Percentiles rank a stretch among this genome's conserved stretches.
Evolutionary conservation across 495 filamentous ascomycete genomes (phyloP).

Genomic region (Penicillium tannophilum): DNA sequence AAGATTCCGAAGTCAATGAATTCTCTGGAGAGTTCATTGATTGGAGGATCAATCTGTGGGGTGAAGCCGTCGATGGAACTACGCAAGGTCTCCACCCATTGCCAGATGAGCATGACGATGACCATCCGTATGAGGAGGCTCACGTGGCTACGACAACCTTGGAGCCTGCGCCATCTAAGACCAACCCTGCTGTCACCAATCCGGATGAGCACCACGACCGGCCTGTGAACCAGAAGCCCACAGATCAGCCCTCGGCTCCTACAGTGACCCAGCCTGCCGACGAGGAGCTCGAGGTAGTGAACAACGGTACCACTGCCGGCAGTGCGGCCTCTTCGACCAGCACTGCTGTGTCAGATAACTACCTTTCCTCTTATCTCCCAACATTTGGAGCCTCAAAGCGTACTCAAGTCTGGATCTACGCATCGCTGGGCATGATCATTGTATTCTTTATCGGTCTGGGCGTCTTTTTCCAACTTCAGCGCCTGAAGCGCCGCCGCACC

Average conservation of each 20-base stretch:
- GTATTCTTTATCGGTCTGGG: slow-evolving; percentile 80
- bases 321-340: slow-evolving; percentile 47
- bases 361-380: slow-evolving; percentile 88
- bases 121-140: slow-evolving; percentile 66
- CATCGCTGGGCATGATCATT: slow-evolving; percentile 77
- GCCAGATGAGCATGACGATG: slow-evolving; percentile 81
- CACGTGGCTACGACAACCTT: slow-evolving; percentile 57
- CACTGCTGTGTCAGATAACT: slow-evolving; percentile 49
- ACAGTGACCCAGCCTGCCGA: slow-evolving; percentile 24
- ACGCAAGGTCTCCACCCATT: slow-evolving; percentile 75
- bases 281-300: slow-evolving; percentile 25
- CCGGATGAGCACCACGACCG: slow-evolving; percentile 77
- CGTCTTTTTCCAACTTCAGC: slow-evolving; percentile 75
- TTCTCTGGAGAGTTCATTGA: slow-evolving; percentile 77
- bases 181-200: slow-evolving; percentile 35
- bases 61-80: slow-evolving; percentile 74
- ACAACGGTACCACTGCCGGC: slow-evolving; percentile 25
- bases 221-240: slow-evolving; percentile 67
- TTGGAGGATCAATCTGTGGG: slow-evolving; percentile 95
- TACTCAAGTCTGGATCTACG: slow-evolving; percentile 96
- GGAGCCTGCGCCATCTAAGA: slow-evolving; percentile 47
- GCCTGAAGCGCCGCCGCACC: slow-evolving; percentile 72
- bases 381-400: slow-evolving; percentile 91
- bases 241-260: slow-evolving; percentile 35
- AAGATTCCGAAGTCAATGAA: slow-evolving; percentile 80